These are phyloP conservation scores for Ophiocordyceps camponoti-rufipedis DNA, from an alignment of 2,329 filamentous ascomycete genomes.

Conservation along the genomic window DNA sequence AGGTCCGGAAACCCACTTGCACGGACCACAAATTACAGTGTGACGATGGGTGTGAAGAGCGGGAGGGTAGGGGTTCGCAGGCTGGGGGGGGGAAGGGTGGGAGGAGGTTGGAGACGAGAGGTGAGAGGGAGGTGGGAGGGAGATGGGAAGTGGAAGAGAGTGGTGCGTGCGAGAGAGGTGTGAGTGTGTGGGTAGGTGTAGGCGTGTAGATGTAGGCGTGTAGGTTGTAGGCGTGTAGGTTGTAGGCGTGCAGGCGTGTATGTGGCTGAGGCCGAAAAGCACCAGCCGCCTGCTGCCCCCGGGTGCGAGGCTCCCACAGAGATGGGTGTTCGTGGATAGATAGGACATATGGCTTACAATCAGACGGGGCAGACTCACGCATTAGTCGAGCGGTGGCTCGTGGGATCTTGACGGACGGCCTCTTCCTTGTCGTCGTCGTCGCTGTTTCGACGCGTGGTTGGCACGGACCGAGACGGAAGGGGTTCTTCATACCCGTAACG, in stretches of 20 bases:
- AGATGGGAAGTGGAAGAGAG: not conserved
- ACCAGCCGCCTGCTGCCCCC: no score
- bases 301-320: no score
- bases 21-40: not conserved
- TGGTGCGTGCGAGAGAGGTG: not conserved
- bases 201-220: no score
- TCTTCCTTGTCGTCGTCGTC: constrained; percentile 78
- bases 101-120: not conserved
- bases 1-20: not conserved
- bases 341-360: not conserved
- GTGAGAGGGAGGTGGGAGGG: not conserved
- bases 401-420: constrained; percentile 48
- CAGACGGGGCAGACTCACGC: constrained; percentile 44
- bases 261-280: no score
- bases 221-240: no score
- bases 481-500: constrained; percentile 30
- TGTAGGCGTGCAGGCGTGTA: no score
- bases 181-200: no score
- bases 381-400: constrained; percentile 55
- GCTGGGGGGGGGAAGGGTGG: not conserved
- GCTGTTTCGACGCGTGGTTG: constrained; percentile 74
- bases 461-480: constrained; percentile 71
- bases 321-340: not conserved
- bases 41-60: not conserved
- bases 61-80: not conserved